phyloP scores from a whole-genome alignment of 2,329 filamentous ascomycete genomes.

The Bipolaris victoriae region DNA sequence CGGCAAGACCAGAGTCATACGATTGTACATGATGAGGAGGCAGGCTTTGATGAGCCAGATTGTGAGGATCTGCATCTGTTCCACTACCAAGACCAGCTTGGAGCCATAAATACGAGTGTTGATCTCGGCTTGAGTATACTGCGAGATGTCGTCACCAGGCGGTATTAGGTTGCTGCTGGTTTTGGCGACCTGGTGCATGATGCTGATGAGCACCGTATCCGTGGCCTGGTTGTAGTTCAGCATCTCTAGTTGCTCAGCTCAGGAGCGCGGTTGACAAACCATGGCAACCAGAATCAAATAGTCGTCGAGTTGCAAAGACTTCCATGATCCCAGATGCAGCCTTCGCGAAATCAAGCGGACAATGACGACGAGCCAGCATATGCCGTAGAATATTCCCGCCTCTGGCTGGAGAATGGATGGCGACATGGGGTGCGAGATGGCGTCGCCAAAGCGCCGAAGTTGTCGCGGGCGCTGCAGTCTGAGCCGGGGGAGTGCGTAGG shows the following conservation, averaged over 20 bases:
- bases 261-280: constrained; percentile 24
- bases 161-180: constrained; percentile 47
- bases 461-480: constrained; percentile 7
- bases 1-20: constrained; percentile 51
- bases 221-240: constrained; percentile 32
- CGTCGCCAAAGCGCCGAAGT: constrained; percentile 11
- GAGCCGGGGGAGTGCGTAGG: not conserved
- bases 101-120: constrained; percentile 57
- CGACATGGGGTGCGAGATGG: constrained; percentile 25
- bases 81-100: constrained; percentile 61
- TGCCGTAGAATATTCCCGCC: constrained; percentile 41
- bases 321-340: constrained; percentile 42
- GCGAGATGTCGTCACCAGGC: constrained; percentile 39
- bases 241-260: not conserved
- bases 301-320: constrained; percentile 44
- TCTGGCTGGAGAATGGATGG: constrained; percentile 38
- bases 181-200: constrained; percentile 41
- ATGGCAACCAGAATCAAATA: constrained; percentile 46
- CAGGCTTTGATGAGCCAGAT: constrained; percentile 62
- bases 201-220: constrained; percentile 42
- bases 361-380: constrained; percentile 44
- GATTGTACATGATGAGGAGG: constrained; percentile 60
- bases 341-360: constrained; percentile 38
- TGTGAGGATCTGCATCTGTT: constrained; percentile 59
- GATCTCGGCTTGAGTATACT: constrained; percentile 48